phyloP scores from a whole-genome alignment of 495 filamentous ascomycete genomes.

The Talaromyces stipitatus region DNA sequence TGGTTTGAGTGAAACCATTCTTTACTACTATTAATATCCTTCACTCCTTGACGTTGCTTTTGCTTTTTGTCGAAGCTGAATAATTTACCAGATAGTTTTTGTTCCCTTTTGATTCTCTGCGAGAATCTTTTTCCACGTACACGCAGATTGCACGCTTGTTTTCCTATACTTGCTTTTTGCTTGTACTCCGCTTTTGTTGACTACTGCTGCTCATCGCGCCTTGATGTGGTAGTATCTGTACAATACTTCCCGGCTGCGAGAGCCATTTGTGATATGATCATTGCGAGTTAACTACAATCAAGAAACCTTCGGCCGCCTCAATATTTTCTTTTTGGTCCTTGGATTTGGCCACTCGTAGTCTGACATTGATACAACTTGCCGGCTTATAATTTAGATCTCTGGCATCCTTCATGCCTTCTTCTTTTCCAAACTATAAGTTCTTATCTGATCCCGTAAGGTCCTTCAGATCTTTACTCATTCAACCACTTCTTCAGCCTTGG shows the following conservation, averaged over 20 bases:
- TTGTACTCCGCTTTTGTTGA: slow-evolving; percentile 10
- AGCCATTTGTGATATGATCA: slow-evolving; percentile 11
- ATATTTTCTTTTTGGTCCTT: not conserved
- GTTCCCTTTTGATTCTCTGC: slow-evolving; percentile 11
- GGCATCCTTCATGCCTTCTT: too few species aligned
- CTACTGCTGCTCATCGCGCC: slow-evolving; percentile 12
- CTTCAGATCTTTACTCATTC: too few species aligned
- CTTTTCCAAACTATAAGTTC: too few species aligned
- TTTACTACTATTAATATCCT: slow-evolving; percentile 19
- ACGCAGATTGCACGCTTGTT: slow-evolving; percentile 4
- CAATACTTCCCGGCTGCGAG: slow-evolving; percentile 6
- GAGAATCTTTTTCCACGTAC: slow-evolving; percentile 3
- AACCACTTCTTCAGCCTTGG: too few species aligned
- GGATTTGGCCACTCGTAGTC: not conserved
- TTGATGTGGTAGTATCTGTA: slow-evolving; percentile 10
- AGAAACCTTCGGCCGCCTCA: slow-evolving; percentile 39
- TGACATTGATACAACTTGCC: too few species aligned
- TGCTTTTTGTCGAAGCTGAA: slow-evolving; percentile 5
- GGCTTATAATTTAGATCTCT: too few species aligned
- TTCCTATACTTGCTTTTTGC: slow-evolving; percentile 12
- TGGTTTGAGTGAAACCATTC: slow-evolving; percentile 19
- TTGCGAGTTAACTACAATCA: slow-evolving; percentile 24
- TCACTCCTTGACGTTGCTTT: slow-evolving; percentile 13
- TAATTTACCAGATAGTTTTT: slow-evolving; percentile 15
- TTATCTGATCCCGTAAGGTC: too few species aligned